Evolutionary conservation across 169 alveolate genomes (phyloP).

Genomic region (Eimeria tenella): DNA sequence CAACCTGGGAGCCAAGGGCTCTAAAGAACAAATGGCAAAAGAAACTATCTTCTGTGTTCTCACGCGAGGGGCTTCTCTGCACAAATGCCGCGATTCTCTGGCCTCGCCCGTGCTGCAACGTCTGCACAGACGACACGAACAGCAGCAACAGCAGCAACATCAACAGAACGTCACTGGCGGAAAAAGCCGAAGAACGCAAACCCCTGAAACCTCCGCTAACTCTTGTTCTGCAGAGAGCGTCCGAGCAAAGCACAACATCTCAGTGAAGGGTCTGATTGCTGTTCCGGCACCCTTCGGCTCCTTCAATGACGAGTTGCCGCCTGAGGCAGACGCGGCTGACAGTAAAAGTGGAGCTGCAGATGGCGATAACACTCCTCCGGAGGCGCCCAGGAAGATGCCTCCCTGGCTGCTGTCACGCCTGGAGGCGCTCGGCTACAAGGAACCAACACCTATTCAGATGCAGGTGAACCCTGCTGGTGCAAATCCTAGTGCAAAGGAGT

Average conservation of each 20-base stretch:
- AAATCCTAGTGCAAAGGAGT: no score
- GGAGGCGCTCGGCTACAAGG: slow-evolving; percentile 22
- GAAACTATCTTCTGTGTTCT: slow-evolving; percentile 20
- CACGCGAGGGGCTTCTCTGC: slow-evolving; percentile 29
- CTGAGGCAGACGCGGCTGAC: background rate
- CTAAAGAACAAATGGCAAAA: background rate
- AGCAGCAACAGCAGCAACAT: slow-evolving; percentile 4
- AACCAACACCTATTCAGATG: slow-evolving; percentile 90
- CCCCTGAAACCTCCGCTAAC: background rate
- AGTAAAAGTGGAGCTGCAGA: background rate
- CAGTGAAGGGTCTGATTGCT: slow-evolving; percentile 3
- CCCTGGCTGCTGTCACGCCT: slow-evolving; percentile 41
- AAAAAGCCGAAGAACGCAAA: background rate
- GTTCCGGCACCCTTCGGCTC: slow-evolving; percentile 28
- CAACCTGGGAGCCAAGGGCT: no score
- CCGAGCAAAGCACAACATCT: background rate
- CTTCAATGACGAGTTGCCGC: slow-evolving; percentile 21
- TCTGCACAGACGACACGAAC: background rate
- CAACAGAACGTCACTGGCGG: background rate
- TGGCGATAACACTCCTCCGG: background rate
- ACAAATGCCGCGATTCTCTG: slow-evolving; percentile 42
- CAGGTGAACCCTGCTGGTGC: slow-evolving; percentile 18
- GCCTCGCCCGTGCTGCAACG: slow-evolving; percentile 33
- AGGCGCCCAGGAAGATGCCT: slow-evolving; percentile 38
- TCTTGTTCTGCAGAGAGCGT: slow-evolving; percentile 42